A percentile compares a stretch with the other conserved stretches of the same genome.
Evolutionary conservation across 805 yeast genomes (phyloP).

Genomic region (Saccharomycopsis vini): DNA sequence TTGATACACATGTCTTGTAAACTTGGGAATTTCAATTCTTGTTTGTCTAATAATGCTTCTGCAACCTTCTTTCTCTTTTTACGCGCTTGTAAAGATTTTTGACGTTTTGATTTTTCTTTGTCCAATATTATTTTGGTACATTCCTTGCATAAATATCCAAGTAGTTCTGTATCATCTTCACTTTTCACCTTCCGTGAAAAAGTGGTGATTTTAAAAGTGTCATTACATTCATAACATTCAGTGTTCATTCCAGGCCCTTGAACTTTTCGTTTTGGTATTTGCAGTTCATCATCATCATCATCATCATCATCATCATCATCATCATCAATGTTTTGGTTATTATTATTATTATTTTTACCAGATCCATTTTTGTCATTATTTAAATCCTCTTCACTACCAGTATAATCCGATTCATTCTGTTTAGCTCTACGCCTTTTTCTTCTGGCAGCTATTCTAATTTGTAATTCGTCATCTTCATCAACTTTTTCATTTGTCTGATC

Average conservation of each 20-base stretch:
- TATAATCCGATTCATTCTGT: slow-evolving; percentile 24
- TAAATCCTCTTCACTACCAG: slow-evolving; percentile 31
- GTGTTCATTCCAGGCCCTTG: slow-evolving; percentile 49
- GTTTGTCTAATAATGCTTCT: slow-evolving; percentile 70
- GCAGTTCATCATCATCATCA: too few relatives aligned
- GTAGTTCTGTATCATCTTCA: slow-evolving; percentile 34
- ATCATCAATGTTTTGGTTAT: too few relatives aligned
- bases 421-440: slow-evolving; percentile 33
- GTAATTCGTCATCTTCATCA: slow-evolving; percentile 24
- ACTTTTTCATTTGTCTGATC: slow-evolving; percentile 7
- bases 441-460: slow-evolving; percentile 33
- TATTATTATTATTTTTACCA: slow-evolving; percentile 15
- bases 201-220: slow-evolving; percentile 9
- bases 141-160: slow-evolving; percentile 60
- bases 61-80: slow-evolving; percentile 74
- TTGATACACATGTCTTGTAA: slow-evolving; percentile 78
- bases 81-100: slow-evolving; percentile 54
- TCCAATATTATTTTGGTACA: slow-evolving; percentile 39
- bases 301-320: too few relatives aligned
- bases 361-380: slow-evolving; percentile 28
- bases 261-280: slow-evolving; percentile 44
- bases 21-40: slow-evolving; percentile 52
- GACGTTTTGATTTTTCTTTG: slow-evolving; percentile 36
- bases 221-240: slow-evolving; percentile 55
- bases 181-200: slow-evolving; percentile 18